Percentiles rank a stretch among this genome's conserved stretches.
These are phyloP conservation scores for Raphanus sativus DNA, from an alignment of 345 rosid genomes.

Conservation along the genomic window DNA sequence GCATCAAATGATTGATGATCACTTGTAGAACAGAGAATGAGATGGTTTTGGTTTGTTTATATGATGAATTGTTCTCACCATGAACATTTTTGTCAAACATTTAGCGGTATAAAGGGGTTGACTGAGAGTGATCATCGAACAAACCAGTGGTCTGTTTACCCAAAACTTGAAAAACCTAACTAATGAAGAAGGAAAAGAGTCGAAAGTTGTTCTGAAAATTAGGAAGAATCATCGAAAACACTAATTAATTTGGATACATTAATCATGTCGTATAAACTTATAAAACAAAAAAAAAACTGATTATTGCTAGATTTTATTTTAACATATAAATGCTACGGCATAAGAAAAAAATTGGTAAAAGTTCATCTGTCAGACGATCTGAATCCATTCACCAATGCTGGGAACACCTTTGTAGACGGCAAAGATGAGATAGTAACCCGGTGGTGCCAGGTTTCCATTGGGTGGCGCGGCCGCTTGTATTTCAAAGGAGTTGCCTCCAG, in stretches of 20 bases:
- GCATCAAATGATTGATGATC: not conserved
- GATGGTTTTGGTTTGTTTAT: no score
- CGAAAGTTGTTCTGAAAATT: not conserved
- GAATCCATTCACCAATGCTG: constrained; percentile 54
- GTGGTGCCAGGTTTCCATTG: constrained; percentile 50
- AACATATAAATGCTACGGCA: not conserved
- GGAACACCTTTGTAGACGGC: constrained; percentile 59
- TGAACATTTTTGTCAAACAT: no score
- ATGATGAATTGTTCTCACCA: no score
- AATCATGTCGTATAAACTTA: constrained; percentile 1
- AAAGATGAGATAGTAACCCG: constrained; percentile 55
- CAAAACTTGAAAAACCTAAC: not conserved
- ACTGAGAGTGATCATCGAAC: not conserved
- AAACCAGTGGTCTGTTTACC: not conserved
- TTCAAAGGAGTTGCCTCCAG: not conserved
- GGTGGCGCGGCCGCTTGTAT: constrained; percentile 44
- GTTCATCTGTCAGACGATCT: constrained; percentile 34
- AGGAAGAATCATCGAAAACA: not conserved
- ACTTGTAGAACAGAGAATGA: no score
- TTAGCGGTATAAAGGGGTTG: not conserved
- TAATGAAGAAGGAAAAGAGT: not conserved
- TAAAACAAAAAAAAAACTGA: not conserved
- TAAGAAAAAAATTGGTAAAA: constrained; percentile 17
- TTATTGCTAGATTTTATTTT: not conserved
- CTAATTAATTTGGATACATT: constrained; percentile 7